Base-by-base conservation (phyloP, 208 protist species). In the Naegleria gruberi region DNA sequence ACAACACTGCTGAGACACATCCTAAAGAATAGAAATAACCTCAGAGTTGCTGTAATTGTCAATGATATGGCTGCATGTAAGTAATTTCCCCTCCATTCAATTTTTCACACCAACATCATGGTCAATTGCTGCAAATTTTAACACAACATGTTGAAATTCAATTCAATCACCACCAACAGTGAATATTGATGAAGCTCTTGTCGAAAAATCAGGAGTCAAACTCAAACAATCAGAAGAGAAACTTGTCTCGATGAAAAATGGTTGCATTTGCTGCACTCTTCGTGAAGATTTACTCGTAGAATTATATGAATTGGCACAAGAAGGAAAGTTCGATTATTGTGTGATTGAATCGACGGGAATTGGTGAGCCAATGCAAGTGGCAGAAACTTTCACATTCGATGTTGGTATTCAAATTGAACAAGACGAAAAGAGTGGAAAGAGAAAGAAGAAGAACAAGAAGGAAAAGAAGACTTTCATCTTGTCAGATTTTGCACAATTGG, bases 251-350 rank as follows among this genome's bases (percentile, higher is more conserved):
- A 89, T 94, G 51, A 8, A 55, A n/a, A 83, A 83, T 45, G 95
- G 95, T 30, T 97, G 95, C 91, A 96, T 97, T 77, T 97, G 95
- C 87, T 97, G 95, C 89, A 96, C 94, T 2, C 86, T 97, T 4
- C 83, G 94, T 74, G 93, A 94, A 37, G 95, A 97, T 89, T 91
- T 96, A 4, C 92, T 97, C 0, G 34, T 92, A 1, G 93, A 95
- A 89, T 51, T 96, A 3, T 41, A 55, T 0, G 90, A 92, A 46
- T 89, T 96, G 0, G 95, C 95, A 0, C 88, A 91, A n/a, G 44
- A 51, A 34, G 34, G 65, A 4, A 92, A 89, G 46, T 95, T 94
- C 84, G 95, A 97, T 90, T 96, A 96, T 92, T 83, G 95, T 40
- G 44, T 97, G 12, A 96, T 97, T 82, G 95, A 97, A 89, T 55